A percentile compares a stretch with the other conserved stretches of the same genome.
Conservation (phyloP, 106 monocot genomes). For the Platanthera zijinensis region DNA sequence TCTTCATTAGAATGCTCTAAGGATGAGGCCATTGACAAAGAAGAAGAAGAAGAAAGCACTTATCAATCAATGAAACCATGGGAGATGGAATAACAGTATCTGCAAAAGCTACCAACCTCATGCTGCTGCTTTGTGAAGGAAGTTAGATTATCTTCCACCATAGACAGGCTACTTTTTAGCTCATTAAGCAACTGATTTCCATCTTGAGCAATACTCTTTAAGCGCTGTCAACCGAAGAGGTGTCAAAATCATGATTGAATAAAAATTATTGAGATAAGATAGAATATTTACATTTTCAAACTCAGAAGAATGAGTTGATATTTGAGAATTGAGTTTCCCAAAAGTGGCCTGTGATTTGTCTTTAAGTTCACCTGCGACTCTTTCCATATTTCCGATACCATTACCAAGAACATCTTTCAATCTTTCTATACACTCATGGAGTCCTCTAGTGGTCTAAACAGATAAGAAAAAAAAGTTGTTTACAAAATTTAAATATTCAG, state of each 20-base stretch:
- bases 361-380: constrained; percentile 43
- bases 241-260: not conserved
- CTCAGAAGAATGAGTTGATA: constrained; percentile 34
- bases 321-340: constrained; percentile 48
- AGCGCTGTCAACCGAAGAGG: constrained; percentile 25
- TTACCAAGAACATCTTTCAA: constrained; percentile 35
- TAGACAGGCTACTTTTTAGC: constrained; percentile 35
- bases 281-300: constrained; percentile 46
- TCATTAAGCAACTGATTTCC: constrained; percentile 56
- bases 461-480: not conserved
- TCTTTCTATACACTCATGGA: constrained; percentile 33
- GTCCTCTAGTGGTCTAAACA: constrained; percentile 45
- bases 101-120: constrained; percentile 6
- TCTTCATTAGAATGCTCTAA: not conserved
- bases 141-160: constrained; percentile 49
- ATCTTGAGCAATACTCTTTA: constrained; percentile 40
- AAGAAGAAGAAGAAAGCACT: not conserved
- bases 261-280: not conserved
- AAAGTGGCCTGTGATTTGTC: constrained; percentile 32
- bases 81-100: not conserved
- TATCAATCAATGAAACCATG: not conserved
- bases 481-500: not conserved
- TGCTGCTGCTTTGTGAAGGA: constrained; percentile 33
- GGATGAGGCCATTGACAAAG: no score
- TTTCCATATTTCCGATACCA: constrained; percentile 32